Evolutionary conservation across 176 grass and related monocot species (phyloP).

Genomic region (Poa pratensis): DNA sequence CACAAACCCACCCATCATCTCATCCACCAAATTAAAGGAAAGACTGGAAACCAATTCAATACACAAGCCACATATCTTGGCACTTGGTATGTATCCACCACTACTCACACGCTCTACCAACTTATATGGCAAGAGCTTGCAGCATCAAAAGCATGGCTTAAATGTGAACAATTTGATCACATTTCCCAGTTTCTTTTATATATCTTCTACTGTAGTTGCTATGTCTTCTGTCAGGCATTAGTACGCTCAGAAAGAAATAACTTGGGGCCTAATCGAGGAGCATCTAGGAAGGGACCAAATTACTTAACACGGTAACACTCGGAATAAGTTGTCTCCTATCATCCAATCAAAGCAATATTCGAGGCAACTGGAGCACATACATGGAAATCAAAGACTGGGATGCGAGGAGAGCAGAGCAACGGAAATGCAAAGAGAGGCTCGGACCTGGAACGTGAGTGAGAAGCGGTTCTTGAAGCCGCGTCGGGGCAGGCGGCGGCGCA

Average conservation of each 20-base stretch:
- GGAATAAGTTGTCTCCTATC: not conserved
- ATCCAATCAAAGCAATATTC: slow-evolving; percentile 1
- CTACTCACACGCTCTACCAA: not conserved
- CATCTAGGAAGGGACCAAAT: not conserved
- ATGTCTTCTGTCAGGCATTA: too few species aligned
- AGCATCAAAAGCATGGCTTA: too few species aligned
- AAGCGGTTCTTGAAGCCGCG: slow-evolving; percentile 88
- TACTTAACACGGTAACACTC: not conserved
- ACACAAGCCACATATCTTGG: not conserved
- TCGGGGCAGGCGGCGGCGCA: slow-evolving; percentile 67
- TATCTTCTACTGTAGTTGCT: too few species aligned
- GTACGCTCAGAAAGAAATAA: too few species aligned
- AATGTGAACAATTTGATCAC: too few species aligned
- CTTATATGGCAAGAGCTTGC: too few species aligned
- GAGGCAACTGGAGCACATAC: not conserved
- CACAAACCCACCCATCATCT: not conserved
- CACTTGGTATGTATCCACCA: not conserved
- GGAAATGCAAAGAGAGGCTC: not conserved
- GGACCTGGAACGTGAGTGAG: slow-evolving; percentile 84
- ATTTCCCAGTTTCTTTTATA: too few species aligned
- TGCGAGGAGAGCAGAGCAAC: not conserved
- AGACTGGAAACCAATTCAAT: not conserved
- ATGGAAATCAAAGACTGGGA: not conserved
- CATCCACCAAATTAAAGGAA: not conserved
- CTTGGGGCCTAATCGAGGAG: not conserved